phyloP scores from a whole-genome alignment of 2,329 filamentous ascomycete genomes.

The Neonectria coccinea region DNA sequence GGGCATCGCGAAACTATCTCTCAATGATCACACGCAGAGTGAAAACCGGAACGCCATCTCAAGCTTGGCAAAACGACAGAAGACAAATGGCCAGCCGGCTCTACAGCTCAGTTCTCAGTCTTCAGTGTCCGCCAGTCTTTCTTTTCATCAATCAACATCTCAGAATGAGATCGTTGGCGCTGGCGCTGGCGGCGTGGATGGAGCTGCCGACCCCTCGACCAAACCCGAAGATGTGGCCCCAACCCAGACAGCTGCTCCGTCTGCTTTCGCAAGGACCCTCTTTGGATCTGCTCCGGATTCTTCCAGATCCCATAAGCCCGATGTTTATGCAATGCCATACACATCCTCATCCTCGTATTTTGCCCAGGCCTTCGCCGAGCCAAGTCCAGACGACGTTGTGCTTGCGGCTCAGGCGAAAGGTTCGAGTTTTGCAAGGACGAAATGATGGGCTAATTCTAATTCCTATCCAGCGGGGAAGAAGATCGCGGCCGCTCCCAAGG shows the following conservation, averaged over 20 bases:
- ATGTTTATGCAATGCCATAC: conserved; percentile 61
- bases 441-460: conserved; percentile 66
- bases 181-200: background rate
- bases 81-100: conserved; percentile 17
- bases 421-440: conserved; percentile 71
- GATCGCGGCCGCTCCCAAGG: conserved; percentile 53
- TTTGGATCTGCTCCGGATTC: conserved; percentile 57
- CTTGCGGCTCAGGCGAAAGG: conserved; percentile 89
- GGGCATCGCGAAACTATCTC: conserved; percentile 49
- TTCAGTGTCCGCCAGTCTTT: conserved; percentile 3
- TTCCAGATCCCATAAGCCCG: conserved; percentile 45
- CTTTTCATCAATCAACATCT: background rate
- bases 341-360: conserved; percentile 61
- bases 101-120: conserved; percentile 12
- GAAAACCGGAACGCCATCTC: conserved; percentile 42
- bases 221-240: conserved; percentile 4
- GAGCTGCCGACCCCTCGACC: background rate
- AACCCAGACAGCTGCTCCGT: conserved; percentile 53
- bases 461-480: conserved; percentile 65
- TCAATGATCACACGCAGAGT: conserved; percentile 46
- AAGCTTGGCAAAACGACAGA: conserved; percentile 43
- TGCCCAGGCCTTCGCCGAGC: conserved; percentile 78
- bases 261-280: conserved; percentile 67
- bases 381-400: conserved; percentile 93
- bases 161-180: background rate